phyloP scores from a whole-genome alignment of 2,329 filamentous ascomycete species.

The Alternaria sp. region DNA sequence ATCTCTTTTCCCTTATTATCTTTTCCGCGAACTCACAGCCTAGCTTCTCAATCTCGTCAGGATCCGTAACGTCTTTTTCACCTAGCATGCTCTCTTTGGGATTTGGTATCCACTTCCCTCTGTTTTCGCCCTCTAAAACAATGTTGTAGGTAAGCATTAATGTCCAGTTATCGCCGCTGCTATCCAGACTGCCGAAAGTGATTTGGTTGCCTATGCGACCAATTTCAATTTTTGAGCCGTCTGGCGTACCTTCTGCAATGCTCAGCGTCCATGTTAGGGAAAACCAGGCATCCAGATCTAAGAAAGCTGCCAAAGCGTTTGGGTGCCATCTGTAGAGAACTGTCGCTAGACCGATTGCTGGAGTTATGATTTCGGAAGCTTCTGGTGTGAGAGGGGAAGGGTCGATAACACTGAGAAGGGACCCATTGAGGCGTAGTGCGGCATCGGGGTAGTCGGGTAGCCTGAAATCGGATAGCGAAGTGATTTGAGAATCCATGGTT shows the following conservation, averaged over 20 bases:
- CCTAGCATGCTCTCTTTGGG: conserved; percentile 32
- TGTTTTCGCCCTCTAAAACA: background rate
- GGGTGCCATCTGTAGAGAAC: conserved; percentile 33
- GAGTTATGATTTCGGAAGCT: conserved; percentile 6
- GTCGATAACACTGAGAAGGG: conserved; percentile 20
- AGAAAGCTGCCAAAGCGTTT: conserved; percentile 25
- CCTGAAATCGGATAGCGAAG: conserved; percentile 16
- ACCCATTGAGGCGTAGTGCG: conserved; percentile 14
- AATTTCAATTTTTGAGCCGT: conserved; percentile 29
- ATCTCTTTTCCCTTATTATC: conserved; percentile 16
- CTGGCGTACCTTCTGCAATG: conserved; percentile 14
- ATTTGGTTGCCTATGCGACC: conserved; percentile 34
- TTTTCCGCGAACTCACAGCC: conserved; percentile 6
- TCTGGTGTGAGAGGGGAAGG: background rate
- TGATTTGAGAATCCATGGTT: conserved; percentile 11
- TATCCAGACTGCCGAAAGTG: conserved; percentile 32
- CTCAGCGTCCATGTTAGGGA: conserved; percentile 31
- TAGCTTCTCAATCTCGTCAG: conserved; percentile 19
- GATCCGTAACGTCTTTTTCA: conserved; percentile 22
- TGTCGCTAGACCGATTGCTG: conserved; percentile 29
- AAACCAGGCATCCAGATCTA: conserved; percentile 39
- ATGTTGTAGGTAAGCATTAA: conserved; percentile 36
- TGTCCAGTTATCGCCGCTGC: conserved; percentile 27
- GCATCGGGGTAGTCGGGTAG: conserved; percentile 24
- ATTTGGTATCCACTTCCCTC: conserved; percentile 31